A percentile compares a stretch with the other conserved stretches of the same genome.
Conservation (phyloP, 495 filamentous ascomycete genomes). For the Acidiella bohemica region DNA sequence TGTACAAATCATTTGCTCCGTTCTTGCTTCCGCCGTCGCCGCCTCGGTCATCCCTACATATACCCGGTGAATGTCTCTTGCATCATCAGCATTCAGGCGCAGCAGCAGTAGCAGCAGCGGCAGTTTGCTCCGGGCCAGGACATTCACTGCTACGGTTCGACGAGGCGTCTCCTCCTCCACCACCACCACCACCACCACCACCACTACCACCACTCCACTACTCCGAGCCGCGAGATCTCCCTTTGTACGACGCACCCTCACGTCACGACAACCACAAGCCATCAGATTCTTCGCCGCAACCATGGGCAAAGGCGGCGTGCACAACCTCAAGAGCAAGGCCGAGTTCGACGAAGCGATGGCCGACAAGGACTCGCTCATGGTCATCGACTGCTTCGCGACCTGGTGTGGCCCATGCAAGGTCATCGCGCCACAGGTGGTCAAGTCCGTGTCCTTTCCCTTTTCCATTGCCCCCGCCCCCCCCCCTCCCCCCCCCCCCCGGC, state of each 20-base stretch:
- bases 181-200: too few species aligned
- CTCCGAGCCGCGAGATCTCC: not conserved
- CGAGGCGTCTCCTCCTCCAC: conserved; percentile 15
- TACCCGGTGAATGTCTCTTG: conserved; percentile 18
- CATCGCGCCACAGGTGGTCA: conserved; percentile 60
- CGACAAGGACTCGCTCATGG: conserved; percentile 42
- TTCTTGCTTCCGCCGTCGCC: too few species aligned
- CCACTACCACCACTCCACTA: not conserved
- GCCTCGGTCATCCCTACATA: conserved; percentile 9
- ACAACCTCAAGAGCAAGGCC: conserved; percentile 44
- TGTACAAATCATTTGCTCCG: too few species aligned
- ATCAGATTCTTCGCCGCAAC: conserved; percentile 41
- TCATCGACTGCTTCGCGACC: conserved; percentile 75
- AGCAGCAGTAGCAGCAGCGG: conserved; percentile 13
- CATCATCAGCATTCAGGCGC: conserved; percentile 12
- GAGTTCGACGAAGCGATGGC: conserved; percentile 47
- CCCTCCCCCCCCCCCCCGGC: not conserved
- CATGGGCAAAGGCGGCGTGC: conserved; percentile 42
- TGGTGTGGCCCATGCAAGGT: conserved; percentile 97
- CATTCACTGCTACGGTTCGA: too few species aligned
- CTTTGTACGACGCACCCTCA: too few species aligned
- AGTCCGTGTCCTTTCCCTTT: conserved; percentile 34
- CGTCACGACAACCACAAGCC: too few species aligned
- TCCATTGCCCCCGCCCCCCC: too few species aligned
- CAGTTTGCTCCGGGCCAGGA: too few species aligned